Evolutionary conservation across 1,284 basidiomycete species (phyloP).

Genomic region (Marasmius oreades): DNA sequence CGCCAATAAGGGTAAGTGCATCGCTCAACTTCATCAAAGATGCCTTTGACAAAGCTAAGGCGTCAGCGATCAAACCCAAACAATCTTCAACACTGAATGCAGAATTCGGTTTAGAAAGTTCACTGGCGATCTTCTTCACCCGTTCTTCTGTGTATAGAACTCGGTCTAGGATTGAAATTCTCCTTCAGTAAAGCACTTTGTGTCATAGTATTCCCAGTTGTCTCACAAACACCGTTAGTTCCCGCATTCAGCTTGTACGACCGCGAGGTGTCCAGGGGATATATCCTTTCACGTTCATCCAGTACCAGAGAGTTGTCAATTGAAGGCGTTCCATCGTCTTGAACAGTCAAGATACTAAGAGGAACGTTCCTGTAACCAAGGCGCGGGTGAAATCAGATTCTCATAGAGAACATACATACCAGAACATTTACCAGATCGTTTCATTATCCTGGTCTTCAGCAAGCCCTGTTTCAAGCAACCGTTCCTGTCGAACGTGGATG

Average conservation of each 20-base stretch:
- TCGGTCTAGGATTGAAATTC: constrained; percentile 51
- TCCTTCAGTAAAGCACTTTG: no score
- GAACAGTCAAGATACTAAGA: constrained; percentile 69
- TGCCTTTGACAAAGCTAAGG: constrained; percentile 78
- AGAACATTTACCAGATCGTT: constrained; percentile 71
- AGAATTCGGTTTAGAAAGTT: constrained; percentile 65
- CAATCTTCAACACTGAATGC: constrained; percentile 83
- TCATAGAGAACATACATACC: neutral
- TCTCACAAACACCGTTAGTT: constrained; percentile 87
- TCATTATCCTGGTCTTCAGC: constrained; percentile 83
- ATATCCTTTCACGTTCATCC: constrained; percentile 64
- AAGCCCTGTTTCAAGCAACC: constrained; percentile 87
- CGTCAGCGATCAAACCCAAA: constrained; percentile 84
- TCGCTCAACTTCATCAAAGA: constrained; percentile 78
- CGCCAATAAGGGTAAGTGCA: constrained; percentile 70
- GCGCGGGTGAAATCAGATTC: constrained; percentile 5
- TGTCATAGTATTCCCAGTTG: no score
- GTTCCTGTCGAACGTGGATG: constrained; percentile 82
- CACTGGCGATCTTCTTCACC: constrained; percentile 75
- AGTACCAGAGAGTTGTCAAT: constrained; percentile 73
- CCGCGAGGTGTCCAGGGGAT: constrained; percentile 68
- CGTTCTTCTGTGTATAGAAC: constrained; percentile 86
- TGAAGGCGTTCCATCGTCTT: constrained; percentile 50
- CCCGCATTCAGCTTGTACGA: constrained; percentile 88
- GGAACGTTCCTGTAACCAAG: constrained; percentile 65